Conservation (phyloP, 495 filamentous ascomycete genomes). For the Trichoderma asperelloides region DNA sequence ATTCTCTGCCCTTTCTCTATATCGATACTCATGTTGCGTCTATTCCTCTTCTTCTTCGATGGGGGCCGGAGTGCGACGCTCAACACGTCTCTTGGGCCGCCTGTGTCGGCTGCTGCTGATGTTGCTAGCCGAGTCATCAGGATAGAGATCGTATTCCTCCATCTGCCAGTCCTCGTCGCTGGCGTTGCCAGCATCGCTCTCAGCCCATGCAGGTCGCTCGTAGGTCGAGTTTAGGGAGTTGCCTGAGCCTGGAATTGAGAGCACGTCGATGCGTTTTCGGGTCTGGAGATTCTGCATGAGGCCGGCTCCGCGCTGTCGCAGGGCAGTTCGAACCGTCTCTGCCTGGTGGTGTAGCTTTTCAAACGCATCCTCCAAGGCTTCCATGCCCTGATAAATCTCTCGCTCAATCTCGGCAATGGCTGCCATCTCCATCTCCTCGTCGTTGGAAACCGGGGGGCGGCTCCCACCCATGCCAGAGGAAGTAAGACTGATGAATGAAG, state of each 20-base stretch:
- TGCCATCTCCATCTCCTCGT: constrained; percentile 91
- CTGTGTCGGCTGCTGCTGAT: constrained; percentile 66
- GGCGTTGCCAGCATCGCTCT: constrained; percentile 39
- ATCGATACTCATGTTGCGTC: too few species aligned
- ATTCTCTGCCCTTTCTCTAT: neutral
- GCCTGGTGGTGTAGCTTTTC: constrained; percentile 83
- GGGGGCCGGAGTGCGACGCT: constrained; percentile 71
- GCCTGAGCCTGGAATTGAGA: constrained; percentile 31
- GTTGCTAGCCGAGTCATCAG: constrained; percentile 75
- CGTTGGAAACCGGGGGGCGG: constrained; percentile 58
- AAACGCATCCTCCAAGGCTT: constrained; percentile 89
- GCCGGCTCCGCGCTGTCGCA: constrained; percentile 72
- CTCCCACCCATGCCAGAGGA: constrained; percentile 27
- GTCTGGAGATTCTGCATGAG: constrained; percentile 69
- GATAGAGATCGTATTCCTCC: constrained; percentile 59
- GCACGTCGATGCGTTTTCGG: constrained; percentile 45
- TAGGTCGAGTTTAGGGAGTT: constrained; percentile 19
- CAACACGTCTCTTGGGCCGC: constrained; percentile 59
- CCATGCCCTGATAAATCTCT: constrained; percentile 89
- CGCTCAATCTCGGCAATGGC: constrained; percentile 84
- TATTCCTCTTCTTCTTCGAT: constrained; percentile 74
- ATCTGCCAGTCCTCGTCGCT: constrained; percentile 53
- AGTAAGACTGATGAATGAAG: constrained; percentile 36
- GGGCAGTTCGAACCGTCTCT: constrained; percentile 65
- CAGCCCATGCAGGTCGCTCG: constrained; percentile 38